These are phyloP conservation scores for Penicillium malachiteum DNA, from an alignment of 495 filamentous ascomycete genomes.

Conservation along the genomic window DNA sequence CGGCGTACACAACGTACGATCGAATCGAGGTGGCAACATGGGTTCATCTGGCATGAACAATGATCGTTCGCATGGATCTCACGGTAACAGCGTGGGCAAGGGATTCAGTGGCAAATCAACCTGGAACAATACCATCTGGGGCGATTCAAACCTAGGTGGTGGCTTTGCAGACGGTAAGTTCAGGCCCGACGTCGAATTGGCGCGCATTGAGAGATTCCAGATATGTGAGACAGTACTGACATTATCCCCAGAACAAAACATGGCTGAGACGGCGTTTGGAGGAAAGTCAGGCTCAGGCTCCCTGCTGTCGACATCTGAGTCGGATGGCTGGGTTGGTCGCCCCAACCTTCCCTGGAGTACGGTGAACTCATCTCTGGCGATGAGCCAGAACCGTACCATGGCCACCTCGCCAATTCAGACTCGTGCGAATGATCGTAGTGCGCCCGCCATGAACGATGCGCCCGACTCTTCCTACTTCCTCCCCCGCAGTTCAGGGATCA, in stretches of 20 bases:
- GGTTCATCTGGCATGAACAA: conserved; percentile 38
- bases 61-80: conserved; percentile 39
- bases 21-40: conserved; percentile 40
- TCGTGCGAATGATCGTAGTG: conserved; percentile 42
- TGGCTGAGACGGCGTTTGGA: conserved; percentile 36
- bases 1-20: conserved; percentile 42
- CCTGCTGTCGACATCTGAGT: conserved; percentile 62
- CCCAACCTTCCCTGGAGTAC: conserved; percentile 55
- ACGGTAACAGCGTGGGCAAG: conserved; percentile 39
- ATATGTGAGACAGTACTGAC: no score
- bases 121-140: conserved; percentile 64
- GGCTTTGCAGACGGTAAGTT: conserved; percentile 45
- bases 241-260: conserved; percentile 32
- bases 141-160: conserved; percentile 50
- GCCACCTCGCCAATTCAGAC: conserved; percentile 52
- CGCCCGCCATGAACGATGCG: conserved; percentile 38
- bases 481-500: conserved; percentile 32
- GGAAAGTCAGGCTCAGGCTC: conserved; percentile 65
- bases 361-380: conserved; percentile 47
- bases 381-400: conserved; percentile 40
- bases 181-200: no score
- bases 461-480: conserved; percentile 45
- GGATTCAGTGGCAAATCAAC: conserved; percentile 47
- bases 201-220: no score
- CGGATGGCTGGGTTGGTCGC: conserved; percentile 54